These are phyloP conservation scores for Eimeria sp. DNA, from an alignment of 169 alveolate species.

Conservation along the genomic window DNA sequence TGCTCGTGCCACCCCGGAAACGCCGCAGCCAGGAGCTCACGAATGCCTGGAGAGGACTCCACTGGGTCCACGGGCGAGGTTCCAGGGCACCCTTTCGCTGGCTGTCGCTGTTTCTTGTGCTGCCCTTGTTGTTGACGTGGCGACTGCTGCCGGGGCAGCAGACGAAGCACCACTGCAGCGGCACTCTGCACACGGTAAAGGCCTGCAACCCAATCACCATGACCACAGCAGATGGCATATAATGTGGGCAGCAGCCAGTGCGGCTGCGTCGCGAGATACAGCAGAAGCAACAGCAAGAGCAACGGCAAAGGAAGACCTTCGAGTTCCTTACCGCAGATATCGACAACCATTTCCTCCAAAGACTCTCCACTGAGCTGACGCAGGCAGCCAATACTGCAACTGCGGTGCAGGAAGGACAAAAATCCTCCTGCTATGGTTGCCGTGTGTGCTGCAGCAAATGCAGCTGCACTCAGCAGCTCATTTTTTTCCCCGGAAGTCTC, in stretches of 20 bases:
- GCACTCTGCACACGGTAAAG: constrained; percentile 37
- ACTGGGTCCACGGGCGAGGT: constrained; percentile 6
- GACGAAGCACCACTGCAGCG: constrained; percentile 20
- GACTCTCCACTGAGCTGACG: constrained; percentile 57
- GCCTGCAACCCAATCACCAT: not conserved
- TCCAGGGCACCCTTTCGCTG: constrained; percentile 8
- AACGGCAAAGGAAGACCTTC: not conserved
- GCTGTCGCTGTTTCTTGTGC: not conserved
- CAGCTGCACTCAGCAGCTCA: constrained; percentile 45
- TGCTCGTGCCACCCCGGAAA: constrained; percentile 40
- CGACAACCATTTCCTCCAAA: constrained; percentile 12
- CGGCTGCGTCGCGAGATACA: constrained; percentile 9
- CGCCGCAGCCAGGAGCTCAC: constrained; percentile 4
- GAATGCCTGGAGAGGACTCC: not conserved
- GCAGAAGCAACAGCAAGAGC: not conserved
- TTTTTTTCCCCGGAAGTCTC: not conserved
- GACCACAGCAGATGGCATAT: not conserved
- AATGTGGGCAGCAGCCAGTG: not conserved
- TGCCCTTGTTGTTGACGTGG: constrained; percentile 25
- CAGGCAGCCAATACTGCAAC: constrained; percentile 44
- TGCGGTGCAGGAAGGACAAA: constrained; percentile 14
- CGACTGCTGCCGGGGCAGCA: constrained; percentile 49
- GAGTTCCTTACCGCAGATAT: constrained; percentile 31
- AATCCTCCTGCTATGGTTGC: constrained; percentile 48
- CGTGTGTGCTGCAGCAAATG: constrained; percentile 49